Conservation (phyloP, 2,329 filamentous ascomycete species). For the Aureobasidium sp. region DNA sequence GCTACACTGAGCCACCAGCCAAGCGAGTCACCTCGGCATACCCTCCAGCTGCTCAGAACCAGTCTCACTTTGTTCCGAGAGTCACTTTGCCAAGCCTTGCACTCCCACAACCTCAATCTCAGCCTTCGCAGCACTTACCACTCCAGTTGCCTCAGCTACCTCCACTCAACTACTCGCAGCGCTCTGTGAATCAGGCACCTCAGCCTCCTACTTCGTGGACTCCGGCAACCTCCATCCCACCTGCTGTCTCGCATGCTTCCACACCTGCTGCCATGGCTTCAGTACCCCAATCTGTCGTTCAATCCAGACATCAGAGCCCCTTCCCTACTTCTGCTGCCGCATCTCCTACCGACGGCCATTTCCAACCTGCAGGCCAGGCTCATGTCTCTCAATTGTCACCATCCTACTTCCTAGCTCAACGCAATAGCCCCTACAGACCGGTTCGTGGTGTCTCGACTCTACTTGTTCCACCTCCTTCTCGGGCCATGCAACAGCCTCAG, state of each 20-base stretch:
- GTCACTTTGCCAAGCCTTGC: constrained; percentile 61
- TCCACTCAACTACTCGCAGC: constrained; percentile 52
- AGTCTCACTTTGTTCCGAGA: background rate
- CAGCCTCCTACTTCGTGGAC: constrained; percentile 55
- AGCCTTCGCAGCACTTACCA: constrained; percentile 15
- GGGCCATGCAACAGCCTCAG: constrained; percentile 57
- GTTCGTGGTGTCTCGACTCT: constrained; percentile 84
- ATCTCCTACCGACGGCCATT: constrained; percentile 66
- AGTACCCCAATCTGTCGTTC: constrained; percentile 20
- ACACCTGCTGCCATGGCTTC: constrained; percentile 19
- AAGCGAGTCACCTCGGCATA: constrained; percentile 38
- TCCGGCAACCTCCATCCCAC: constrained; percentile 31
- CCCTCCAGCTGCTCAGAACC: background rate
- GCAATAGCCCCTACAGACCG: constrained; percentile 86
- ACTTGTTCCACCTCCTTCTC: constrained; percentile 77
- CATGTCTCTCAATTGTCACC: constrained; percentile 65
- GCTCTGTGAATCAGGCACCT: constrained; percentile 61
- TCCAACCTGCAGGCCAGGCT: constrained; percentile 21
- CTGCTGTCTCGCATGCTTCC: constrained; percentile 18
- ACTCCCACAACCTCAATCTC: constrained; percentile 29
- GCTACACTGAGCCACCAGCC: constrained; percentile 47
- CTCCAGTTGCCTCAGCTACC: constrained; percentile 50
- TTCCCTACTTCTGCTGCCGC: constrained; percentile 47
- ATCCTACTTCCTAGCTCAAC: constrained; percentile 77
- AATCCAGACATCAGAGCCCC: constrained; percentile 45